phyloP scores from a whole-genome alignment of 2,329 filamentous ascomycete genomes.

The Penicillium sp. region DNA sequence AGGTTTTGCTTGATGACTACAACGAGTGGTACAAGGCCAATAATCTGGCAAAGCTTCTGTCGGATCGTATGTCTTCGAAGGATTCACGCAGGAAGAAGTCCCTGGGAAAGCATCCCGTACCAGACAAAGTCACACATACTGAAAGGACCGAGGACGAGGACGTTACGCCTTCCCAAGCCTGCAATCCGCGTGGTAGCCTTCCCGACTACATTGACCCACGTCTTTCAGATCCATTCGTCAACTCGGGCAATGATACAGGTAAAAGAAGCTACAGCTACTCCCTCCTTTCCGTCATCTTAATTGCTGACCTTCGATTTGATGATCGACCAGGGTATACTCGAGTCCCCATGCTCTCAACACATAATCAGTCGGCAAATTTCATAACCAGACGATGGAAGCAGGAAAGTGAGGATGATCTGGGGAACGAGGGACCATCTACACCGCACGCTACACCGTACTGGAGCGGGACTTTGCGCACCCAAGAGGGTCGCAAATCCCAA shows the following conservation, averaged over 20 bases:
- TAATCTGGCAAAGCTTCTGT: constrained; percentile 73
- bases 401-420: constrained; percentile 21
- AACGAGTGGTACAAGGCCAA: constrained; percentile 78
- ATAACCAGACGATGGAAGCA: constrained; percentile 23
- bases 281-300: constrained; percentile 7
- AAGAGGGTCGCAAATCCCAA: constrained; percentile 5
- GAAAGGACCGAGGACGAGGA: constrained; percentile 17
- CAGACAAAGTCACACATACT: constrained; percentile 7
- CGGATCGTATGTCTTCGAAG: constrained; percentile 77
- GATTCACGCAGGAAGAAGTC: constrained; percentile 65
- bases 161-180: constrained; percentile 3
- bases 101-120: constrained; percentile 20
- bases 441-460: constrained; percentile 22
- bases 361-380: not conserved
- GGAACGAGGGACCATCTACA: constrained; percentile 21
- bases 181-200: constrained; percentile 10
- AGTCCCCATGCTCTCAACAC: constrained; percentile 5
- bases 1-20: constrained; percentile 67
- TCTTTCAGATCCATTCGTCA: constrained; percentile 25
- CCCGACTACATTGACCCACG: constrained; percentile 38
- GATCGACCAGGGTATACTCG: constrained; percentile 7
- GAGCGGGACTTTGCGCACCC: constrained; percentile 10
- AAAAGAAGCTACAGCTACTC: constrained; percentile 14
- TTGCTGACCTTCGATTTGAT: constrained; percentile 1
- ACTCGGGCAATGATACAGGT: constrained; percentile 8